Evolutionary conservation across 2,329 filamentous ascomycete species (phyloP), one percentile per base, ranked within the genome.

Genomic region (Aureobasidium zeae): DNA sequence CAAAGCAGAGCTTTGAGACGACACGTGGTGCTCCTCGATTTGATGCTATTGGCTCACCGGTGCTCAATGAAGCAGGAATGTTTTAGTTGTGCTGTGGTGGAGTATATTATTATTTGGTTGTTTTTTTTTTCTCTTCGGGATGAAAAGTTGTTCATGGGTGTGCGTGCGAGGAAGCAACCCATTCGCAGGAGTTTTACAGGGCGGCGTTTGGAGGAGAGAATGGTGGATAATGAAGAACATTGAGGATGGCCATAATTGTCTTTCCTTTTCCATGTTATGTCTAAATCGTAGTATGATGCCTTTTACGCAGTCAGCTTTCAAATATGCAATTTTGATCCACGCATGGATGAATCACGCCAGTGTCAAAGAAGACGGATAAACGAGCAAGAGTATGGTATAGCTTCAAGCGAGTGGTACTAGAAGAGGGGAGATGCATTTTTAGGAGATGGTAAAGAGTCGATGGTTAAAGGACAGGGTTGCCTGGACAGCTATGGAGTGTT

Each of bases 11-110:
- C 30, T 33, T 33, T 30, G 39, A 33, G 22, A 42, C 38, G 6
- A 42, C 38, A 33, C 16, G 32, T 29, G 9, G 16, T 16, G 8
- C 36, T 22, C 15, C 37, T 17, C 48, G 45, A 11, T 44, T 49
- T 16, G 45, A 49, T 29, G 42, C 41, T 7, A 13, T 42, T 8
- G 45, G 43, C 31, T 45, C 48, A 16, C 48, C 44, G 5, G 43
- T 49, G 10, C 46, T 49, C 44, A 47, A 46, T 9, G 48, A 49
- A 34, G 45, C 39, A 16, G 48, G 48, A 34, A 49, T 49, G 48
- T 49, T 49, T 22, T 49, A 32, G 17, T 12, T 13, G 15, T 15
- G 10, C n/a, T 21, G 13, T 13, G 5, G 22, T 17, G 26, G 32
- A 31, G 10, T 17, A 42, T n/a, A 16, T 31, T 9, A 12, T 20